These are phyloP conservation scores for Kodamaea sagamina DNA, from an alignment of 805 yeast genomes.

Conservation along the genomic window DNA sequence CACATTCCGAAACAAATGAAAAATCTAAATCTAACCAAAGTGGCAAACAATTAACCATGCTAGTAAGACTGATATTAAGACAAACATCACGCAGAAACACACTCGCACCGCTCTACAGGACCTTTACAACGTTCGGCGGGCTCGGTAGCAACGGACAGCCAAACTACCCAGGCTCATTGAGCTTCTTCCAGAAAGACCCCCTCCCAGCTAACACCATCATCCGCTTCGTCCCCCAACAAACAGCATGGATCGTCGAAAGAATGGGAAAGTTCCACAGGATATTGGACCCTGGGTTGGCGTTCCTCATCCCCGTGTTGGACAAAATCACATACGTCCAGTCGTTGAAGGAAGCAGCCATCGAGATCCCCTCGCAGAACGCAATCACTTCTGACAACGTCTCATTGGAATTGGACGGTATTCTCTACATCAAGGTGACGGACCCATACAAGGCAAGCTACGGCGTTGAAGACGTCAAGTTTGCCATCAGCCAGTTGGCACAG, in stretches of 20 bases:
- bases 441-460: constrained; percentile 87
- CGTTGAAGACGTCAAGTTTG: constrained; percentile 85
- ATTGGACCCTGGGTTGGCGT: constrained; percentile 75
- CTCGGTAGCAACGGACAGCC: not conserved
- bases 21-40: not conserved
- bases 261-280: constrained; percentile 78
- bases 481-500: constrained; percentile 82
- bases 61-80: constrained; percentile 3
- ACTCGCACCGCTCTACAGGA: not conserved
- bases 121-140: constrained; percentile 11
- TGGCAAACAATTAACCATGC: not conserved
- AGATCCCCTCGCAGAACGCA: constrained; percentile 81
- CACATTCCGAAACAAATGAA: not conserved
- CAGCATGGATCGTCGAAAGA: constrained; percentile 88
- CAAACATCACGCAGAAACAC: not conserved
- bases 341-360: constrained; percentile 80
- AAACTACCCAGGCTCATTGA: constrained; percentile 26
- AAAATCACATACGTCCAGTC: constrained; percentile 80
- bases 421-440: constrained; percentile 74
- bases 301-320: constrained; percentile 72
- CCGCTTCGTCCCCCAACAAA: constrained; percentile 85
- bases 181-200: constrained; percentile 60
- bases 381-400: constrained; percentile 86
- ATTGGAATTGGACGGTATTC: constrained; percentile 80
- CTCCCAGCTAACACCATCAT: constrained; percentile 76